A percentile compares a stretch with the other conserved stretches of the same genome.
Conservation (phyloP, 768 basidiomycete genomes). For the Sporobolomyces pararoseus region DNA sequence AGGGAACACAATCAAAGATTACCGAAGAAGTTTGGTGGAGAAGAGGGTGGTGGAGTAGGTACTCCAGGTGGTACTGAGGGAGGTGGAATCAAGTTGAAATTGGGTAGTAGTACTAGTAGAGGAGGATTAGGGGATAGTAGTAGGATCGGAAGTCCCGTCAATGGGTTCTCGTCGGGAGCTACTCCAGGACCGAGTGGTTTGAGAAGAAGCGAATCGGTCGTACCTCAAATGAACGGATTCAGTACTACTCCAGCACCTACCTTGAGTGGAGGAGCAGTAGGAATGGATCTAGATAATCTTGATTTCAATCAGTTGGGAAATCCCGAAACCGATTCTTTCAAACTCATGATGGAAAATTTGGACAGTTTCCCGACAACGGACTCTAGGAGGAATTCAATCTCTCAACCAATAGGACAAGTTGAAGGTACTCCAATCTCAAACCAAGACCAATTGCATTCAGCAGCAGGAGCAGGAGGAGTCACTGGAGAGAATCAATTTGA, state of each 20-base stretch:
- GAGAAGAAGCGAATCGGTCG: slow-evolving; percentile 9
- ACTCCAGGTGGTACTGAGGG: not conserved
- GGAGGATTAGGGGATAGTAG: not conserved
- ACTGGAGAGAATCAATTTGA: not conserved
- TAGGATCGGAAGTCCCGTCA: slow-evolving; percentile 9
- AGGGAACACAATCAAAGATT: slow-evolving; percentile 21
- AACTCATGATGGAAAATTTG: no score
- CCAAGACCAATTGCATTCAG: not conserved
- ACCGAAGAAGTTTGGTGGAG: not conserved
- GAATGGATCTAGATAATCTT: not conserved
- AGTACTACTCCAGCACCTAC: not conserved
- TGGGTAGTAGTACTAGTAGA: slow-evolving; percentile 3
- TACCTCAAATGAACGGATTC: not conserved
- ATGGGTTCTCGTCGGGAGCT: not conserved
- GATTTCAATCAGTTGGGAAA: not conserved
- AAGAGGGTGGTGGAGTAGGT: not conserved
- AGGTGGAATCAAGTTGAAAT: slow-evolving; percentile 36
- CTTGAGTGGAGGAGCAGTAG: not conserved
- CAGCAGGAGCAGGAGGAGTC: not conserved
- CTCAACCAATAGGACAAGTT: no score
- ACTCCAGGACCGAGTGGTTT: slow-evolving; percentile 14
- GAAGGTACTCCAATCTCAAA: no score
- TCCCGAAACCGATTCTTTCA: no score
- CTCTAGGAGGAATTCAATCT: slow-evolving; percentile 8
- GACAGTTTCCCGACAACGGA: slow-evolving; percentile 10